A percentile compares a stretch with the other conserved stretches of the same genome.
Conservation (phyloP, 2,329 filamentous ascomycete species). For the Verticillium zaregamsianum region DNA sequence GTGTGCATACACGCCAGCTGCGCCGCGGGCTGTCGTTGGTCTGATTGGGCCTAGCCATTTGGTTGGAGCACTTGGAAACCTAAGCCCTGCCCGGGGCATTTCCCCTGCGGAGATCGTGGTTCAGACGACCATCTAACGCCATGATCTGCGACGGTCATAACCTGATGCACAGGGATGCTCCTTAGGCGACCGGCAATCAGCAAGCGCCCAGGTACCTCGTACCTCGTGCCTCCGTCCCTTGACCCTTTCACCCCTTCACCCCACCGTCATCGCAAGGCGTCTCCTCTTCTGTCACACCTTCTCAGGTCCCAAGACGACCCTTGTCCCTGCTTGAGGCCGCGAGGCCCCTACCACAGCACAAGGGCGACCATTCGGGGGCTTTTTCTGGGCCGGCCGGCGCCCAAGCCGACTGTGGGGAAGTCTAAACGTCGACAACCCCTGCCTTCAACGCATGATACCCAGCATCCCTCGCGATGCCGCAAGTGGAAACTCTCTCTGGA, state of each 20-base stretch:
- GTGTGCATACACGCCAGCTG: background rate
- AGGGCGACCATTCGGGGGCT: conserved; percentile 16
- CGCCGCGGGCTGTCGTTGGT: background rate
- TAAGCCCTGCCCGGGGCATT: conserved; percentile 19
- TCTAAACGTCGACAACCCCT: conserved; percentile 25
- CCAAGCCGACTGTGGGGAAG: conserved; percentile 27
- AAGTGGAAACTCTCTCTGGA: conserved; percentile 27
- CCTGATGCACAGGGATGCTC: conserved; percentile 27
- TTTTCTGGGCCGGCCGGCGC: conserved; percentile 18
- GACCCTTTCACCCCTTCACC: conserved; percentile 1
- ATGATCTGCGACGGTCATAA: conserved; percentile 30
- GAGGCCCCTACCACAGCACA: conserved; percentile 9
- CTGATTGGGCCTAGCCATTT: conserved; percentile 1
- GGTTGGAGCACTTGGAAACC: conserved; percentile 12
- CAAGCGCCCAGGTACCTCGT: conserved; percentile 5
- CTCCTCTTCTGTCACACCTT: conserved; percentile 11
- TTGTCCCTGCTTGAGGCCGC: conserved; percentile 8
- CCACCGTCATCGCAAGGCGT: conserved; percentile 11
- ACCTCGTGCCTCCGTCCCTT: background rate
- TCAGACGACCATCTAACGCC: conserved; percentile 36
- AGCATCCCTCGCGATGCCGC: conserved; percentile 23
- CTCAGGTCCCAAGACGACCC: conserved; percentile 13
- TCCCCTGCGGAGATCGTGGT: conserved; percentile 35
- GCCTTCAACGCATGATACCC: conserved; percentile 28
- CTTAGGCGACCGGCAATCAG: conserved; percentile 15